Evolutionary conservation across 2,329 filamentous ascomycete genomes (phyloP).

Genomic region (Fusarium odoratissimum): DNA sequence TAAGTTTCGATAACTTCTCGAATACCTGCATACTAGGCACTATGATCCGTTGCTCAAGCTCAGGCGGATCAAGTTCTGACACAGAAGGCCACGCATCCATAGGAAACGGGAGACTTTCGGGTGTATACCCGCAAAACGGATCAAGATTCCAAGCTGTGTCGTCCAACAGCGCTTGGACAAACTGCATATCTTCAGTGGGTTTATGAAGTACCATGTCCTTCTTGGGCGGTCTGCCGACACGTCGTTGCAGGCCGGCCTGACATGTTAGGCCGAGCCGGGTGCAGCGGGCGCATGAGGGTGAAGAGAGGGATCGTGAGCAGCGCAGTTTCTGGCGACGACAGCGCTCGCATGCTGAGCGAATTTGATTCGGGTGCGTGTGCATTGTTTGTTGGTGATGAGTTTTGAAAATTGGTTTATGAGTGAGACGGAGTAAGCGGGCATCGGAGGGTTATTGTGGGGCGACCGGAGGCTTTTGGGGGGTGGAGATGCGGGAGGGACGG

Average conservation of each 20-base stretch:
- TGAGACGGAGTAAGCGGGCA: background rate
- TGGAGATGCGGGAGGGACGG: background rate
- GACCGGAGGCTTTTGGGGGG: slow-evolving; percentile 32
- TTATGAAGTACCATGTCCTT: slow-evolving; percentile 29
- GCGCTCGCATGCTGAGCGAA: slow-evolving; percentile 49
- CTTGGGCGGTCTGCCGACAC: slow-evolving; percentile 47
- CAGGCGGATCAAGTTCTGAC: slow-evolving; percentile 14
- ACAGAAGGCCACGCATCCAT: slow-evolving; percentile 37
- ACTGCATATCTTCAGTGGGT: slow-evolving; percentile 14
- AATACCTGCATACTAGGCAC: slow-evolving; percentile 29
- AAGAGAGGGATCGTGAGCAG: slow-evolving; percentile 43
- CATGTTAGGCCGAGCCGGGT: slow-evolving; percentile 46
- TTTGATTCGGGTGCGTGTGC: slow-evolving; percentile 48
- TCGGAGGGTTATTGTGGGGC: slow-evolving; percentile 35
- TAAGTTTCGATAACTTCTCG: slow-evolving; percentile 37
- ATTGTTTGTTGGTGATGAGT: slow-evolving; percentile 5
- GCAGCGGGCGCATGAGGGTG: slow-evolving; percentile 45
- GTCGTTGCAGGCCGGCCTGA: slow-evolving; percentile 46
- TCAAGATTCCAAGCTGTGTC: slow-evolving; percentile 35
- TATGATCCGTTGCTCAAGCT: slow-evolving; percentile 12
- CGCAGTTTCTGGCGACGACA: slow-evolving; percentile 50
- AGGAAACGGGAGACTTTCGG: slow-evolving; percentile 29
- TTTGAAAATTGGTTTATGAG: background rate
- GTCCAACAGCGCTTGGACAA: slow-evolving; percentile 32
- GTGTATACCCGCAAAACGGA: slow-evolving; percentile 17